Percentiles rank a stretch among this genome's conserved stretches.
Evolutionary conservation across 1,139 yeast genomes (phyloP).

Genomic region (Magnusiomyces tetraspermus): DNA sequence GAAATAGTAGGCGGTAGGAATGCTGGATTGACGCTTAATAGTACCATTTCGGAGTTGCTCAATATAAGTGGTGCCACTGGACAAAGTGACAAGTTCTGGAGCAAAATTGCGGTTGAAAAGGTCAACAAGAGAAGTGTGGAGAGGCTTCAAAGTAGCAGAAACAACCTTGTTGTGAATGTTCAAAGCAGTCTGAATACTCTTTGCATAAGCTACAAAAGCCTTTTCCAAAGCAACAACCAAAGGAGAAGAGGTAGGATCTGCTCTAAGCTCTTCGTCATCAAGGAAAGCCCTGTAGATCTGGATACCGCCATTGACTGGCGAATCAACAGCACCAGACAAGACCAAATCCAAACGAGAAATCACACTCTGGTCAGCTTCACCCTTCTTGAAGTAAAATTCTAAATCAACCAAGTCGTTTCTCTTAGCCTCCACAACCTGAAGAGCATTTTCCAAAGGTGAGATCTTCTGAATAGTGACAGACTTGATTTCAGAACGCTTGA

Average conservation of each 20-base stretch:
- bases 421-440: slow-evolving; percentile 55
- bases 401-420: slow-evolving; percentile 63
- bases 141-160: slow-evolving; percentile 45
- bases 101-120: slow-evolving; percentile 60
- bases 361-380: slow-evolving; percentile 42
- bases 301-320: slow-evolving; percentile 91
- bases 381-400: slow-evolving; percentile 48
- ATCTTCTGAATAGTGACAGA: slow-evolving; percentile 42
- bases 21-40: slow-evolving; percentile 11
- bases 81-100: slow-evolving; percentile 44
- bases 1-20: slow-evolving; percentile 5
- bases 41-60: slow-evolving; percentile 14
- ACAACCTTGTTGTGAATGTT: slow-evolving; percentile 59
- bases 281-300: slow-evolving; percentile 72
- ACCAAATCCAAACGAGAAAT: slow-evolving; percentile 57
- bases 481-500: slow-evolving; percentile 73
- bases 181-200: slow-evolving; percentile 57
- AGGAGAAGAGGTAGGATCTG: slow-evolving; percentile 31
- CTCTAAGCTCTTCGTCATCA: slow-evolving; percentile 33
- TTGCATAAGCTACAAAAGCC: slow-evolving; percentile 63
- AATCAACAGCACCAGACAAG: slow-evolving; percentile 79
- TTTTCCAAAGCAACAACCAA: slow-evolving; percentile 45
- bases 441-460: slow-evolving; percentile 83
- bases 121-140: slow-evolving; percentile 59
- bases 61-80: slow-evolving; percentile 25